Conservation (phyloP, 2,329 filamentous ascomycete genomes). For the Grosmannia penicillata region DNA sequence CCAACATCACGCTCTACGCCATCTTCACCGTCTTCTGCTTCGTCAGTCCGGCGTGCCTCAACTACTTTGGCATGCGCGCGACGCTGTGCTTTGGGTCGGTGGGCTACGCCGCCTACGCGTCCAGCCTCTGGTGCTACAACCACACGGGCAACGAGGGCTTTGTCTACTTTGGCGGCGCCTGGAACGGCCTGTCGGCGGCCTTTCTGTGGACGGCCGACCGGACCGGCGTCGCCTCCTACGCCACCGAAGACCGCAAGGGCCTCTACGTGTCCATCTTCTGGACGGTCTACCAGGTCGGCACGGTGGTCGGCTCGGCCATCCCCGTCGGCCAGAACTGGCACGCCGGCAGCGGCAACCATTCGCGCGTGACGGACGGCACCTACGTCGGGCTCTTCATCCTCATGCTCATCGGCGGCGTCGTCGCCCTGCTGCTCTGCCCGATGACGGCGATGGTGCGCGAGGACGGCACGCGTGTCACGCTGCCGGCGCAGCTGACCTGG, state of each 20-base stretch:
- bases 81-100: constrained; percentile 26
- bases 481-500: neutral
- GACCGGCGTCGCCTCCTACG: constrained; percentile 10
- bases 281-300: constrained; percentile 13
- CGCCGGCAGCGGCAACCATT: constrained; percentile 1
- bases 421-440: constrained; percentile 10
- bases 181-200: constrained; percentile 5
- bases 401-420: constrained; percentile 9
- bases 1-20: constrained; percentile 27
- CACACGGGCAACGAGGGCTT: constrained; percentile 51
- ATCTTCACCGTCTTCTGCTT: constrained; percentile 44
- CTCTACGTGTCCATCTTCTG: constrained; percentile 12
- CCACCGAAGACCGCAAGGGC: constrained; percentile 11
- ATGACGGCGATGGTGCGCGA: constrained; percentile 4
- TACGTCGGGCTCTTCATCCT: constrained; percentile 15
- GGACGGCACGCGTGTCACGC: constrained; percentile 3
- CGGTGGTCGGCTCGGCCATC: constrained; percentile 13
- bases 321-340: constrained; percentile 11
- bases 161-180: constrained; percentile 51
- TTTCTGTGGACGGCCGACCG: constrained; percentile 12
- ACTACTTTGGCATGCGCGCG: constrained; percentile 30
- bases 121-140: constrained; percentile 51
- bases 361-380: constrained; percentile 13
- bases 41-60: constrained; percentile 58
- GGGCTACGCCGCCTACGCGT: constrained; percentile 57